Conservation (phyloP, 345 rosid genomes). For the Eucalyptus urophylla region DNA sequence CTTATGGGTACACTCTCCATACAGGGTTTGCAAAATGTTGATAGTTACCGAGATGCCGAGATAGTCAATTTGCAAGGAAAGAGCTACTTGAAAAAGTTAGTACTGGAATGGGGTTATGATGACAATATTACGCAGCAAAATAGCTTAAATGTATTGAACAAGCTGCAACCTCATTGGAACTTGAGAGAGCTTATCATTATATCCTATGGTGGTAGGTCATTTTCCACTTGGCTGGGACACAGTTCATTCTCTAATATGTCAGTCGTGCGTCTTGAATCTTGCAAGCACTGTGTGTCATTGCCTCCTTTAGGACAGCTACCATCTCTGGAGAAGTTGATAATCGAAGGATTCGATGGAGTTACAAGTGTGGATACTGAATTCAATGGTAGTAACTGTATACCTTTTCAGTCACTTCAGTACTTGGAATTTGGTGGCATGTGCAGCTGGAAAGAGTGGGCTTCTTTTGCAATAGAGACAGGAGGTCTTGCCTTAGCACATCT, state of each 20-base stretch:
- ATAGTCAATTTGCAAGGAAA: conserved; percentile 2
- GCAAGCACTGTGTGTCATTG: conserved; percentile 14
- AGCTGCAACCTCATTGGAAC: conserved; percentile 22
- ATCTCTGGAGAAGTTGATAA: conserved; percentile 12
- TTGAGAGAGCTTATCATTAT: conserved; percentile 13
- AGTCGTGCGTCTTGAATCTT: conserved; percentile 5
- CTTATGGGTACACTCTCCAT: conserved; percentile 9
- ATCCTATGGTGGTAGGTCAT: conserved; percentile 12
- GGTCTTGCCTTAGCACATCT: neutral
- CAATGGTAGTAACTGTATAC: conserved; percentile 3
- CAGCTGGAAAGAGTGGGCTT: neutral
- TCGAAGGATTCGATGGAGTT: conserved; percentile 8
- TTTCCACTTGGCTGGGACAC: conserved; percentile 24
- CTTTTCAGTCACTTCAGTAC: conserved; percentile 17
- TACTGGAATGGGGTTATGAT: conserved; percentile 11
- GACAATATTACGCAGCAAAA: neutral
- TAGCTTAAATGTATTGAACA: conserved; percentile 11
- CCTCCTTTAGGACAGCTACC: conserved; percentile 27
- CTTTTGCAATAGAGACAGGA: neutral
- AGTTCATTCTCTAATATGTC: conserved; percentile 3
- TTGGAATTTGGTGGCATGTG: neutral
- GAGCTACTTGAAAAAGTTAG: conserved; percentile 9
- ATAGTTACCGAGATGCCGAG: neutral
- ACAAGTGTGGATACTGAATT: conserved; percentile 14
- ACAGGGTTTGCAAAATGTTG: neutral